phyloP scores from a whole-genome alignment of 441 rosid species.

The Flueggea neowawraea region DNA sequence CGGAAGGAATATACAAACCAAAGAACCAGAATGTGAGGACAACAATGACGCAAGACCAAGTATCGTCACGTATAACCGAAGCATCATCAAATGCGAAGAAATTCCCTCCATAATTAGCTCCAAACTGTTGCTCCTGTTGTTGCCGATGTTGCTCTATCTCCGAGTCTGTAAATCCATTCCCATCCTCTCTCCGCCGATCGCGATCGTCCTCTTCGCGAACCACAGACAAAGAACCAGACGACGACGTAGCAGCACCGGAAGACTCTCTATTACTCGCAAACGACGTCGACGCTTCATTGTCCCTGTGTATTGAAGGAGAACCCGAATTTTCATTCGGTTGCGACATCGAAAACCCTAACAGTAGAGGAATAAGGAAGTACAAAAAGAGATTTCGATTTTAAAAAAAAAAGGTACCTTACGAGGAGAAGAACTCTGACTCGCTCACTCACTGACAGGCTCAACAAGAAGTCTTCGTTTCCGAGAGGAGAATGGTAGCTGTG shows the following conservation, averaged over 20 bases:
- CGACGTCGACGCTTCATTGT: no score
- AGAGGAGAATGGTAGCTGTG: slow-evolving; percentile 30
- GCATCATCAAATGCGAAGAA: slow-evolving; percentile 26
- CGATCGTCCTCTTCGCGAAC: no score
- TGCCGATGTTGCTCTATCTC: slow-evolving; percentile 43
- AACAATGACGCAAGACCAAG: slow-evolving; percentile 88
- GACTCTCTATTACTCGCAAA: neutral
- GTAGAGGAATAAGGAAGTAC: no score
- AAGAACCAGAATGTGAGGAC: slow-evolving; percentile 59
- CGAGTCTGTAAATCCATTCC: slow-evolving; percentile 25
- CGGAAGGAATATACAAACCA: slow-evolving; percentile 38
- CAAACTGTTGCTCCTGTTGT: slow-evolving; percentile 20
- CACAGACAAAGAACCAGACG: slow-evolving; percentile 35
- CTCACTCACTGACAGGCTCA: slow-evolving; percentile 13
- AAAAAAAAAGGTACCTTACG: no score
- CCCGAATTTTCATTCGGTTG: no score
- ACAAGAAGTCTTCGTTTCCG: slow-evolving; percentile 35
- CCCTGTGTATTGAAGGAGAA: no score
- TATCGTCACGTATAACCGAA: slow-evolving; percentile 47
- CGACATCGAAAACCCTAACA: no score
- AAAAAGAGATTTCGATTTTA: no score
- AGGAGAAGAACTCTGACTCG: neutral
- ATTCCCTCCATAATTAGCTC: slow-evolving; percentile 40
- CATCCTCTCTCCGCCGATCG: slow-evolving; percentile 8
- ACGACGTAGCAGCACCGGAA: slow-evolving; percentile 18